Evolutionary conservation across 169 alveolate species (phyloP).

Genomic region (Plasmodium knowlesi): DNA sequence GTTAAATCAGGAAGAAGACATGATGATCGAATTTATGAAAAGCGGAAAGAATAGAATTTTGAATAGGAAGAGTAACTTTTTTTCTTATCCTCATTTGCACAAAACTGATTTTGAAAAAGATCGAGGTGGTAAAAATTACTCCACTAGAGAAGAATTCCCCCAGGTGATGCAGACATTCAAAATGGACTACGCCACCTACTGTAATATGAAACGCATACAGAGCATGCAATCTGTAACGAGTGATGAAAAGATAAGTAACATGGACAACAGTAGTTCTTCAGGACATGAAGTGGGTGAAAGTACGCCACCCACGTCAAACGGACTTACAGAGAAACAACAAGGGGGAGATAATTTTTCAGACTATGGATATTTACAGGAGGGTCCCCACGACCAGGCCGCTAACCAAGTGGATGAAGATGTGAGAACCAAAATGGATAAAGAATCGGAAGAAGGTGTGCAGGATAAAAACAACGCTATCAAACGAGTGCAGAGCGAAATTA

Average conservation of each 20-base stretch:
- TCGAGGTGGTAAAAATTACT: neutral
- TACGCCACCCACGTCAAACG: neutral
- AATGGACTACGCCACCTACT: constrained; percentile 6
- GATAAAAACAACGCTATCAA: constrained; percentile 3
- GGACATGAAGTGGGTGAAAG: neutral
- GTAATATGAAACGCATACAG: constrained; percentile 31
- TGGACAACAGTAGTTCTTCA: neutral
- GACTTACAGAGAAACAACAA: neutral
- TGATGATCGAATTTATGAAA: neutral
- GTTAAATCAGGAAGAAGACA: constrained; percentile 14
- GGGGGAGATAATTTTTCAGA: neutral
- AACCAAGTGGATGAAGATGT: neutral
- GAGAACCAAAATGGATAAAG: neutral
- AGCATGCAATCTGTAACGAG: neutral
- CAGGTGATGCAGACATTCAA: neutral
- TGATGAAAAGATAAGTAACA: neutral
- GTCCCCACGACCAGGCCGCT: neutral
- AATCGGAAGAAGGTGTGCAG: neutral
- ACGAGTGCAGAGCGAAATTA: constrained; percentile 33
- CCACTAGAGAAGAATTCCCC: neutral
- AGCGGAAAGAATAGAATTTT: neutral
- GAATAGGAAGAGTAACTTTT: neutral
- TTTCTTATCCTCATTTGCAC: neutral
- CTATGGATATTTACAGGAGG: neutral
- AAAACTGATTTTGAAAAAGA: neutral